These are phyloP conservation scores for Rhodotorula sp. DNA, from an alignment of 1,284 basidiomycete genomes.

Conservation along the genomic window DNA sequence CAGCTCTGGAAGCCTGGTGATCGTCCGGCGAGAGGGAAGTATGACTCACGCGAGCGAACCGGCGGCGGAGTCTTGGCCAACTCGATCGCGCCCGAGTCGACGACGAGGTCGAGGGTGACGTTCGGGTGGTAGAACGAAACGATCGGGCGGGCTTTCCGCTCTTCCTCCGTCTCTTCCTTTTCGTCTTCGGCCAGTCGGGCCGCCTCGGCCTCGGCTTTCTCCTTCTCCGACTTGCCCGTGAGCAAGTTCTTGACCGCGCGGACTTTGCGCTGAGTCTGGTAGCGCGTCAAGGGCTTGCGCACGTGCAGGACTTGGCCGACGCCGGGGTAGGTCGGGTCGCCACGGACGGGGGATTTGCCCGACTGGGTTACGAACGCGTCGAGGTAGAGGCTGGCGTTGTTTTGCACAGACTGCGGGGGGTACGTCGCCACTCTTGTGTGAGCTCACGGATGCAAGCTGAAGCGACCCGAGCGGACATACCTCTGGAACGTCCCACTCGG, in stretches of 20 bases:
- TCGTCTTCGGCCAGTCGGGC: conserved; percentile 52
- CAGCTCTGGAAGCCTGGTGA: no score
- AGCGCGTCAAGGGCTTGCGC: conserved; percentile 77
- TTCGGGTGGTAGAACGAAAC: conserved; percentile 89
- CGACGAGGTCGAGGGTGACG: conserved; percentile 80
- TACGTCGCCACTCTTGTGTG: background rate
- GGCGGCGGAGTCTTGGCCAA: conserved; percentile 64
- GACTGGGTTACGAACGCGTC: conserved; percentile 77
- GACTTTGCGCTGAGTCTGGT: conserved; percentile 67
- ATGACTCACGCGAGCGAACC: conserved; percentile 48
- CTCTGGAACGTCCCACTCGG: conserved; percentile 69
- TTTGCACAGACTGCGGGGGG: conserved; percentile 62
- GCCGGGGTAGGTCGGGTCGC: conserved; percentile 57
- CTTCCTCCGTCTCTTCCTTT: conserved; percentile 54
- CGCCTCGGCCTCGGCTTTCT: conserved; percentile 45
- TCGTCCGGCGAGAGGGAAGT: no score
- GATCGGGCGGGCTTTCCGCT: conserved; percentile 43
- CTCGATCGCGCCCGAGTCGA: conserved; percentile 63
- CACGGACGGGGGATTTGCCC: conserved; percentile 64
- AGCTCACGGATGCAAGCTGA: background rate
- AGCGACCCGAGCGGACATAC: conserved; percentile 53
- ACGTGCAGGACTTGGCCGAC: conserved; percentile 66
- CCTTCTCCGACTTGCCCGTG: conserved; percentile 47
- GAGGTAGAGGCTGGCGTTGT: conserved; percentile 67
- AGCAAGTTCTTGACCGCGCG: conserved; percentile 84